Evolutionary conservation across 2,329 filamentous ascomycete species (phyloP).

Genomic region (Pseudopithomyces chartarum): DNA sequence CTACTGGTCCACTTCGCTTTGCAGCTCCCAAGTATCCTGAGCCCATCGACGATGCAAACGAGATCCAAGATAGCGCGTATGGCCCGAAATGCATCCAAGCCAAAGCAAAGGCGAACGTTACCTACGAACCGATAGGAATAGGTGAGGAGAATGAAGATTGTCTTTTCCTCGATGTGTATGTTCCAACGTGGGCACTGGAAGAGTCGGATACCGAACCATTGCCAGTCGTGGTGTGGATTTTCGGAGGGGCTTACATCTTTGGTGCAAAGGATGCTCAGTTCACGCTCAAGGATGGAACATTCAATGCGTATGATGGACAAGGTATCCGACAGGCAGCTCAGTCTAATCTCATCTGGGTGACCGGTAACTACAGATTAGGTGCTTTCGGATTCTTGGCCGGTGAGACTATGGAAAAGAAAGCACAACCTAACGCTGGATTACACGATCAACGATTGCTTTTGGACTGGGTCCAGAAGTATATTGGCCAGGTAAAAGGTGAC

Average conservation of each 20-base stretch:
- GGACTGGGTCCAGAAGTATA: conserved; percentile 57
- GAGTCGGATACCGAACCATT: conserved; percentile 52
- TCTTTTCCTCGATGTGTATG: conserved; percentile 68
- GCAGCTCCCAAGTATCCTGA: too few species aligned
- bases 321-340: conserved; percentile 22
- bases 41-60: too few species aligned
- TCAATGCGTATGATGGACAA: not conserved
- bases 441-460: conserved; percentile 64
- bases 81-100: too few species aligned
- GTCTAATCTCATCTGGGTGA: conserved; percentile 68
- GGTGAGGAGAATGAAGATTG: conserved; percentile 61
- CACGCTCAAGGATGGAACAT: conserved; percentile 47
- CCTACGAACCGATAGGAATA: too few species aligned
- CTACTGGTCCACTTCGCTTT: too few species aligned
- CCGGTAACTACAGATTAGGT: conserved; percentile 76
- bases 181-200: conserved; percentile 57
- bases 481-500: conserved; percentile 53
- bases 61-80: too few species aligned
- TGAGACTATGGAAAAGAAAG: conserved; percentile 53
- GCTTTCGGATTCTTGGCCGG: conserved; percentile 72
- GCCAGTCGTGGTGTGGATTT: conserved; percentile 62
- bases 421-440: conserved; percentile 69
- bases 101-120: too few species aligned
- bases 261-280: conserved; percentile 56
- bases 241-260: conserved; percentile 50